Base-by-base conservation (phyloP, 257 asterid genomes). In the Plectranthus barbatus region DNA sequence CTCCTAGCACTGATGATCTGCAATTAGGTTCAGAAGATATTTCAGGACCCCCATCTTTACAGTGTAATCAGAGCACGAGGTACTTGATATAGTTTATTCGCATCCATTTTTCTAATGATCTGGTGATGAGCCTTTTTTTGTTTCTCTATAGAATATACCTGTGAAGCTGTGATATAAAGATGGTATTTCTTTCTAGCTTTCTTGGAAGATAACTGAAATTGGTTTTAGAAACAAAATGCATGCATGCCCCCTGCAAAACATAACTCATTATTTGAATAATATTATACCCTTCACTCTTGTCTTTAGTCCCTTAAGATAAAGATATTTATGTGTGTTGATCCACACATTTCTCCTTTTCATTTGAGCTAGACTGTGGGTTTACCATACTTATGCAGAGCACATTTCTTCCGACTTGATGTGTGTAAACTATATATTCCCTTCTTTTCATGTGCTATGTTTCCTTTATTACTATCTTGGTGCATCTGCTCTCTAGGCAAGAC, bases 1-100 rank as follows among this genome's bases (percentile, higher is more conserved):
- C 84, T 72, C 74, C 68, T 39, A 73, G 39, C 31, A 36, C 62
- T 53, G 79, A 34, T 68, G 84, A 78, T 48, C 48, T 80, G 24
- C 75, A 71, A 59, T 60, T 74, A 62, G 67, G 64, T 74, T 51
- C 84, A 73, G 88, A 81, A 69, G 62, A 84, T 68, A 70, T 42
- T 66, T 47, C 75, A 56, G 89, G 61, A 29, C 29, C 75, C 42
- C 70, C 83, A 13, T 67, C 90, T 64, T 44, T 48, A 67, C 78
- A 72, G 59, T 45, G 73, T 60, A 39, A 65, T 67, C 72, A 74
- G 51, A 61, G 36, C 77, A 51, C 40, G 56, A 80, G 92, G 98
- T 91, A 83, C 44, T 51, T 62, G 56, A 21, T 61, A 53, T 67
- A 67, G 39, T 64, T 31, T 66, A 36, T 64, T 57, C 65, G 52